phyloP scores from a whole-genome alignment of 441 rosid species.

The Aleurites moluccanus region DNA sequence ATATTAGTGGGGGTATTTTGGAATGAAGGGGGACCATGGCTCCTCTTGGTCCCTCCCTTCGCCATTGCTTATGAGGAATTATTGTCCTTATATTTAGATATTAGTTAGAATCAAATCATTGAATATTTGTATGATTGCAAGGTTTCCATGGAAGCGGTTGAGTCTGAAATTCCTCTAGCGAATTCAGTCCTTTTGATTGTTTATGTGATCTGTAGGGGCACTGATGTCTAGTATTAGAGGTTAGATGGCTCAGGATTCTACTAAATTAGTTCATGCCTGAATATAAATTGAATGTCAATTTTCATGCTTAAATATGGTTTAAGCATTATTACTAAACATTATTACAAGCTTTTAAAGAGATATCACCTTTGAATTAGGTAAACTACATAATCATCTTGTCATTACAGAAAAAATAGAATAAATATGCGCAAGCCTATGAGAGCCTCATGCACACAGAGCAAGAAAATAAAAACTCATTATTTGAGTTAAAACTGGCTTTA shows the following conservation, averaged over 20 bases:
- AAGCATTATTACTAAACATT: neutral
- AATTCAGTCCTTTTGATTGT: neutral
- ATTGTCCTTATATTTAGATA: neutral
- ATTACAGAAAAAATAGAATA: neutral
- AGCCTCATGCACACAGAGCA: neutral
- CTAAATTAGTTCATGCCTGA: neutral
- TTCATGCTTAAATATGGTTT: neutral
- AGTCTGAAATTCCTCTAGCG: too few species aligned
- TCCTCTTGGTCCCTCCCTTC: too few species aligned
- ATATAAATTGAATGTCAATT: neutral
- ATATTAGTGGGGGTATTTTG: too few species aligned
- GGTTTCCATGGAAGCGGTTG: neutral
- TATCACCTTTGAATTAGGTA: slow-evolving; percentile 6
- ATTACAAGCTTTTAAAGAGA: neutral
- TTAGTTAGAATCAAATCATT: neutral
- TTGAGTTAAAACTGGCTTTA: slow-evolving; percentile 6
- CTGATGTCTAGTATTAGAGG: neutral
- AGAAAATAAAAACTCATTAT: neutral
- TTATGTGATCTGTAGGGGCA: neutral
- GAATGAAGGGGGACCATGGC: too few species aligned
- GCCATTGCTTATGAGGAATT: neutral
- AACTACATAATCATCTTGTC: neutral
- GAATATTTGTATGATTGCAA: neutral
- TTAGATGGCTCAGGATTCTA: neutral
- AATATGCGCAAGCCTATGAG: neutral